These are phyloP conservation scores for Termitomyces sp. DNA, from an alignment of 768 basidiomycete genomes.

Conservation along the genomic window DNA sequence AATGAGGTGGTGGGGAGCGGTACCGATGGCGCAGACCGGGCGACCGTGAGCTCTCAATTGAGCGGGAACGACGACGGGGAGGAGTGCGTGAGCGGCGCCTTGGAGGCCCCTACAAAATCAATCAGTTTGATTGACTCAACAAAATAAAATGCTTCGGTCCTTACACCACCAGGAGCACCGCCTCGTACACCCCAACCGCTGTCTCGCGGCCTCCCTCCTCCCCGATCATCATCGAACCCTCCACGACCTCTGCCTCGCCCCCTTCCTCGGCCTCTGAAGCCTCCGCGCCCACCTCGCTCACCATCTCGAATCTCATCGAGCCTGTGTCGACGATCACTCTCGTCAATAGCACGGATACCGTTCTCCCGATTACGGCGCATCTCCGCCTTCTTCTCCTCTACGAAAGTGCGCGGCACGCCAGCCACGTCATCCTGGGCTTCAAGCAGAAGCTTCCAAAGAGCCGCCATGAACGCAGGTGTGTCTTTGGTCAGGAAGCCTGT, in stretches of 20 bases:
- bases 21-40: conserved; percentile 28
- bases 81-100: conserved; percentile 44
- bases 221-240: conserved; percentile 41
- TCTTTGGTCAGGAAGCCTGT: conserved; percentile 89
- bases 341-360: conserved; percentile 61
- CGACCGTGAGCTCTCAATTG: conserved; percentile 32
- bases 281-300: conserved; percentile 47
- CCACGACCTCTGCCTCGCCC: conserved; percentile 50
- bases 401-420: conserved; percentile 85
- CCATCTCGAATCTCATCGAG: conserved; percentile 64
- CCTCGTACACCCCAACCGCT: conserved; percentile 70
- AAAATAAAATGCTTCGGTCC: conserved; percentile 14
- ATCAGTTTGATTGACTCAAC: conserved; percentile 4
- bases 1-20: conserved; percentile 33
- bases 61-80: conserved; percentile 41
- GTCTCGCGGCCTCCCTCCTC: conserved; percentile 50
- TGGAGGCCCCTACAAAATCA: conserved; percentile 26
- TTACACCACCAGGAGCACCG: conserved; percentile 32
- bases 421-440: conserved; percentile 88
- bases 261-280: conserved; percentile 49
- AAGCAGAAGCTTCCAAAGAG: conserved; percentile 87
- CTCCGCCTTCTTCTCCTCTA: conserved; percentile 91
- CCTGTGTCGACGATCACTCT: conserved; percentile 62
- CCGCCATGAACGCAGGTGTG: conserved; percentile 81
- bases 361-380: conserved; percentile 65